phyloP scores from a whole-genome alignment of 495 filamentous ascomycete genomes.

The Evernia prunastri region DNA sequence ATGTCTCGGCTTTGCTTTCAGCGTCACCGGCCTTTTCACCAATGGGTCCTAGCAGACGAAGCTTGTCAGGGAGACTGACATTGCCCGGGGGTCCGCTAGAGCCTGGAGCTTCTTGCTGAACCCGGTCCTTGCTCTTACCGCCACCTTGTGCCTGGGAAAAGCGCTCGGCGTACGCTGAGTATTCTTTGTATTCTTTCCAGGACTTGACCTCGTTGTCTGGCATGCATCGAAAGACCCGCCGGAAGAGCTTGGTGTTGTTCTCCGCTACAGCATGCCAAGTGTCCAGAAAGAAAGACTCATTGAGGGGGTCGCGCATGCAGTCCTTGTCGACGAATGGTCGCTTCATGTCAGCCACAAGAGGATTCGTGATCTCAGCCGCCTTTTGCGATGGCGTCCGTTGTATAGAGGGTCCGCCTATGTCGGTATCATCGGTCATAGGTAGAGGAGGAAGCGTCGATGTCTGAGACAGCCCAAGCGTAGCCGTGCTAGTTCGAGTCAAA shows the following conservation, averaged over 20 bases:
- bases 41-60: slow-evolving; percentile 26
- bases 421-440: slow-evolving; percentile 65
- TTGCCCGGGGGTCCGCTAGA: slow-evolving; percentile 43
- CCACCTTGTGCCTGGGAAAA: slow-evolving; percentile 63
- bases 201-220: slow-evolving; percentile 88
- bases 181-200: slow-evolving; percentile 94
- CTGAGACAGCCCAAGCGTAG: slow-evolving; percentile 50
- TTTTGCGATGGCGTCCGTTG: slow-evolving; percentile 41
- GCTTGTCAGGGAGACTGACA: slow-evolving; percentile 30
- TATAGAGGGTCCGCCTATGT: slow-evolving; percentile 63
- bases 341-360: slow-evolving; percentile 59
- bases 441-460: slow-evolving; percentile 61
- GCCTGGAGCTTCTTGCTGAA: slow-evolving; percentile 36
- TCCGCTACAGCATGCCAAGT: slow-evolving; percentile 82
- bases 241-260: slow-evolving; percentile 91
- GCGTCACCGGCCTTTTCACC: slow-evolving; percentile 34
- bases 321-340: slow-evolving; percentile 57
- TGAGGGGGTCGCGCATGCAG: slow-evolving; percentile 78
- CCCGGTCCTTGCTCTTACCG: slow-evolving; percentile 43
- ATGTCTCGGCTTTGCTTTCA: slow-evolving; percentile 26
- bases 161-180: slow-evolving; percentile 65
- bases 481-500: slow-evolving; percentile 45
- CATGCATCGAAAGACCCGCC: slow-evolving; percentile 93
- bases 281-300: slow-evolving; percentile 75
- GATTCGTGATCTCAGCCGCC: slow-evolving; percentile 43